phyloP scores from a whole-genome alignment of 2,329 filamentous ascomycete species.

The Alternaria sp. region DNA sequence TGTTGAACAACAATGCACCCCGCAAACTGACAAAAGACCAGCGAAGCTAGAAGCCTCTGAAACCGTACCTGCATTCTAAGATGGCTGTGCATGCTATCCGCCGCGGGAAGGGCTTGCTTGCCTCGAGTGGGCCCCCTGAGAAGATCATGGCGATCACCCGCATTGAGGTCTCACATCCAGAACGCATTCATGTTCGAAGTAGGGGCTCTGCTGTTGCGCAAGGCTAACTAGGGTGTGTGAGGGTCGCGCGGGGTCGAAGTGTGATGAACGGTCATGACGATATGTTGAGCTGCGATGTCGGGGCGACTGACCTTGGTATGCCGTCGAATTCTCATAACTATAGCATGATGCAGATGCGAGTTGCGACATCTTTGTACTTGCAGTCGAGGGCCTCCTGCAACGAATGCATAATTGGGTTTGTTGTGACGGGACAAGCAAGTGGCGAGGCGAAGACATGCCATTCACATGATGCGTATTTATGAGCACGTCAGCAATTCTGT shows the following conservation, averaged over 20 bases:
- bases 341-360: neutral
- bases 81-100: neutral
- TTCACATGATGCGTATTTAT: neutral
- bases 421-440: neutral
- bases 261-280: neutral
- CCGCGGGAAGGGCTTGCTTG: neutral
- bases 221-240: neutral
- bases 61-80: neutral
- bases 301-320: neutral
- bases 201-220: neutral
- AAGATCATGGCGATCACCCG: neutral
- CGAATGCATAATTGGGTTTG: neutral
- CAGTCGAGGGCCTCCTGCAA: neutral
- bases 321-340: neutral
- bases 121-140: neutral
- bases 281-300: neutral
- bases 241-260: neutral
- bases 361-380: neutral
- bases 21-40: neutral
- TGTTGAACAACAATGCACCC: conserved; percentile 1
- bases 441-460: neutral
- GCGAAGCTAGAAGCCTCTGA: neutral
- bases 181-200: neutral
- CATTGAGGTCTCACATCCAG: neutral
- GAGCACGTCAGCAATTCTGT: neutral